phyloP scores from a whole-genome alignment of 176 grass and related monocot species.

The Aegilops speltoides region DNA sequence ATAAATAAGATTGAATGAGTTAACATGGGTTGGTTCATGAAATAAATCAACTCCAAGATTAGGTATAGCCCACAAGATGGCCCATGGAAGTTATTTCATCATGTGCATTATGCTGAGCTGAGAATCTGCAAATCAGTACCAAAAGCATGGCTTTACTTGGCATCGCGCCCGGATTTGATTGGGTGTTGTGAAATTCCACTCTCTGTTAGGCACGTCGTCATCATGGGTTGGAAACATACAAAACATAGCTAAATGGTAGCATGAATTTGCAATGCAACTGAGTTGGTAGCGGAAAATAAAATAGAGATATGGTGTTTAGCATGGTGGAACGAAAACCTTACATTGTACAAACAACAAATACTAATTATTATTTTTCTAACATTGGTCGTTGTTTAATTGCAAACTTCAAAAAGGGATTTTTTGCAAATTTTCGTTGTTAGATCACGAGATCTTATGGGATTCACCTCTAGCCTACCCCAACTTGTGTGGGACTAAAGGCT shows the following conservation, averaged over 20 bases:
- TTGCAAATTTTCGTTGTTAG: no score
- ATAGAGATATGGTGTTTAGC: no score
- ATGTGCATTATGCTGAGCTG: neutral
- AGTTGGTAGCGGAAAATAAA: neutral
- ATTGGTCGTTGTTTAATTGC: no score
- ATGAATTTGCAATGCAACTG: neutral
- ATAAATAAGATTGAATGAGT: neutral
- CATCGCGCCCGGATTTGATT: neutral
- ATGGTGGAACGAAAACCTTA: no score
- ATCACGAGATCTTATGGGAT: no score
- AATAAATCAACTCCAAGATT: neutral
- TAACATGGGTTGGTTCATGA: neutral
- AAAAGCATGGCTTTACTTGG: neutral
- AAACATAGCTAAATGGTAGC: neutral
- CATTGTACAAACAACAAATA: no score
- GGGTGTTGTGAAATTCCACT: neutral
- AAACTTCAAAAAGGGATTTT: no score
- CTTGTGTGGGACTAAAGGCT: no score
- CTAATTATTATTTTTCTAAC: no score
- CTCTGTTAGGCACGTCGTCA: neutral
- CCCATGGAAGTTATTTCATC: neutral
- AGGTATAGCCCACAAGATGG: neutral
- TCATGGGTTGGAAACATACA: neutral
- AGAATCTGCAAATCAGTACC: neutral
- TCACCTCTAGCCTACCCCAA: no score